Percentiles rank a stretch among this genome's conserved stretches.
phyloP scores from a whole-genome alignment of 805 yeast species.

The Ogataea trehalophila region DNA sequence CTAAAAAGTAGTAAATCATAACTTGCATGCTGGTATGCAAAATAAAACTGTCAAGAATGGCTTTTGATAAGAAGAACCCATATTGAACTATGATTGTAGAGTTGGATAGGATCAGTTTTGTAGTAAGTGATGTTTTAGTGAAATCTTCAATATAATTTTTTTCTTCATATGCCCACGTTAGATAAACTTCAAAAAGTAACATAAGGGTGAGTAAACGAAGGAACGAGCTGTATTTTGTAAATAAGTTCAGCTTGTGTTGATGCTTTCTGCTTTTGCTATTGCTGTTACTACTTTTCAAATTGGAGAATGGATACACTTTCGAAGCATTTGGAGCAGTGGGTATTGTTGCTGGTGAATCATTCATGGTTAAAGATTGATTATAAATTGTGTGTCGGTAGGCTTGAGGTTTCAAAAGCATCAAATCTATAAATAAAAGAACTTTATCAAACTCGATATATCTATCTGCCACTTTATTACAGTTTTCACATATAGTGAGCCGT shows the following conservation, averaged over 20 bases:
- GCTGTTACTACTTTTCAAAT: slow-evolving; percentile 12
- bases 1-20: slow-evolving; percentile 28
- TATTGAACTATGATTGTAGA: slow-evolving; percentile 48
- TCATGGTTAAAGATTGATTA: slow-evolving; percentile 38
- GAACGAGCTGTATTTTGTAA: slow-evolving; percentile 12
- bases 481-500: slow-evolving; percentile 67
- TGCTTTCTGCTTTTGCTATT: background rate
- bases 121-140: slow-evolving; percentile 20
- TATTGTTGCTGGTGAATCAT: slow-evolving; percentile 25
- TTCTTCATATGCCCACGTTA: slow-evolving; percentile 91
- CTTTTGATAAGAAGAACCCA: slow-evolving; percentile 47
- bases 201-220: slow-evolving; percentile 56
- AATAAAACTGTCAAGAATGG: slow-evolving; percentile 33
- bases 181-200: slow-evolving; percentile 79
- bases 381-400: slow-evolving; percentile 85
- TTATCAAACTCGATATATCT: slow-evolving; percentile 87
- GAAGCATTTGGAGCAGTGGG: no score
- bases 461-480: slow-evolving; percentile 75
- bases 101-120: slow-evolving; percentile 27
- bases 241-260: background rate
- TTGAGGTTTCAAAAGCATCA: slow-evolving; percentile 77
- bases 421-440: slow-evolving; percentile 77
- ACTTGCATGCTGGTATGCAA: slow-evolving; percentile 28
- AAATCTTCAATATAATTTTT: slow-evolving; percentile 34
- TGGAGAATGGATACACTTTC: no score